Conservation (phyloP, 257 asterid genomes). For the Striga asiatica region DNA sequence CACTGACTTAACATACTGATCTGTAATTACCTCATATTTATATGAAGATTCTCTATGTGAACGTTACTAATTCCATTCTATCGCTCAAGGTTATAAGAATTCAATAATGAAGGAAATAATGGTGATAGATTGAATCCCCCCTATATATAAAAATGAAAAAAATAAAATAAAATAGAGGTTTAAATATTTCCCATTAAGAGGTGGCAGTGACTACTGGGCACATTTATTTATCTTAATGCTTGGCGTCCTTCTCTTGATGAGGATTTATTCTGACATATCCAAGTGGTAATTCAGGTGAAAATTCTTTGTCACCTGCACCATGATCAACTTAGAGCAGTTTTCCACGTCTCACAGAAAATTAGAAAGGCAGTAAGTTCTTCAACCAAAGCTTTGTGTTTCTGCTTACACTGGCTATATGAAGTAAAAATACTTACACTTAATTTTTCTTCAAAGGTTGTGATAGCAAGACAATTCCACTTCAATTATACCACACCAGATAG, state of each 20-base stretch:
- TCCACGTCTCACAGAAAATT: constrained; percentile 83
- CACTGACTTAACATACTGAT: no score
- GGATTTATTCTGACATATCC: constrained; percentile 8
- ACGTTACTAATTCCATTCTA: no score
- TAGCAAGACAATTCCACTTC: constrained; percentile 76
- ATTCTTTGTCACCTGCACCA: constrained; percentile 90
- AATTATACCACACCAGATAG: constrained; percentile 94
- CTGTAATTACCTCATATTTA: no score
- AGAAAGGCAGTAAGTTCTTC: constrained; percentile 74
- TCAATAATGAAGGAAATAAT: no score
- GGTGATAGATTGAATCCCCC: no score
- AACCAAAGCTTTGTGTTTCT: neutral
- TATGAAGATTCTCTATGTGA: no score
- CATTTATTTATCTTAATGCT: neutral
- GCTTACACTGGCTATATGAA: neutral
- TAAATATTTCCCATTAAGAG: no score
- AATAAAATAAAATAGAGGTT: no score
- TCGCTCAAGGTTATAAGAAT: no score
- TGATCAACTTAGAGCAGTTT: constrained; percentile 83
- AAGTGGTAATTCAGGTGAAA: constrained; percentile 44
- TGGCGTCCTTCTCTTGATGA: neutral
- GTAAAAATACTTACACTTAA: neutral
- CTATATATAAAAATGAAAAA: no score
- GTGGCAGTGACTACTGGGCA: no score
- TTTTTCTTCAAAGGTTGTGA: constrained; percentile 39